Evolutionary conservation across 352 stramenopile genomes (phyloP).

Genomic region (Globisporangium nunn): DNA sequence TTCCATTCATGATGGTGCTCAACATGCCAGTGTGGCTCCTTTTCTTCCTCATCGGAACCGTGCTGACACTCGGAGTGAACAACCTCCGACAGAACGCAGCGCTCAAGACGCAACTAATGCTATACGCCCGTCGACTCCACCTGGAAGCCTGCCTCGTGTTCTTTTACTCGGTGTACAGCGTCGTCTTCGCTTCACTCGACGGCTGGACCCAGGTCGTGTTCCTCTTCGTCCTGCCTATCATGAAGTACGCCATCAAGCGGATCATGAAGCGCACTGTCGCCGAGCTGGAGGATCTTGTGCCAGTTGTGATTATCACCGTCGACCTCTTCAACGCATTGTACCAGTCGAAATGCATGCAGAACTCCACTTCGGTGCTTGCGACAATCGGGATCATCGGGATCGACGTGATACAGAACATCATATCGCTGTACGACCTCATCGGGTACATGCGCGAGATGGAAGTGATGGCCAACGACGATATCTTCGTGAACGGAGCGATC

Average conservation of each 20-base stretch:
- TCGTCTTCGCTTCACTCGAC: conserved; percentile 16
- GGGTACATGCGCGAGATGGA: neutral
- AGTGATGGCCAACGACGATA: neutral
- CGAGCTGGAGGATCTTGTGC: conserved; percentile 4
- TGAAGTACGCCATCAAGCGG: conserved; percentile 18
- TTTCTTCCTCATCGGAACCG: conserved; percentile 8
- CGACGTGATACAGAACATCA: conserved; percentile 4
- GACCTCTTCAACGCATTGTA: conserved; percentile 9
- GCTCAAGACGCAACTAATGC: conserved; percentile 11
- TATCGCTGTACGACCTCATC: neutral
- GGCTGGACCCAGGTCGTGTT: conserved; percentile 13
- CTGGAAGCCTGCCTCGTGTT: conserved; percentile 16
- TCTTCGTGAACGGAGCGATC: neutral
- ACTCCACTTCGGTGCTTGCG: conserved; percentile 8
- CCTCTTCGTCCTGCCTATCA: conserved; percentile 20
- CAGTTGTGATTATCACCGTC: conserved; percentile 1
- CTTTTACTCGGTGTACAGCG: conserved; percentile 25
- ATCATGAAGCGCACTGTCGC: conserved; percentile 24
- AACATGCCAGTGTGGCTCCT: conserved; percentile 11
- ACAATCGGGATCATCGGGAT: conserved; percentile 10
- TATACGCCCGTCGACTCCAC: conserved; percentile 9
- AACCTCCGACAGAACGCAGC: conserved; percentile 9
- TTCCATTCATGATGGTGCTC: conserved; percentile 26
- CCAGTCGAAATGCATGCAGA: conserved; percentile 16
- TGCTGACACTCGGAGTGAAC: conserved; percentile 11